A percentile compares a stretch with the other conserved stretches of the same genome.
phyloP scores from a whole-genome alignment of 2,329 filamentous ascomycete species.

The Botryotinia calthae region DNA sequence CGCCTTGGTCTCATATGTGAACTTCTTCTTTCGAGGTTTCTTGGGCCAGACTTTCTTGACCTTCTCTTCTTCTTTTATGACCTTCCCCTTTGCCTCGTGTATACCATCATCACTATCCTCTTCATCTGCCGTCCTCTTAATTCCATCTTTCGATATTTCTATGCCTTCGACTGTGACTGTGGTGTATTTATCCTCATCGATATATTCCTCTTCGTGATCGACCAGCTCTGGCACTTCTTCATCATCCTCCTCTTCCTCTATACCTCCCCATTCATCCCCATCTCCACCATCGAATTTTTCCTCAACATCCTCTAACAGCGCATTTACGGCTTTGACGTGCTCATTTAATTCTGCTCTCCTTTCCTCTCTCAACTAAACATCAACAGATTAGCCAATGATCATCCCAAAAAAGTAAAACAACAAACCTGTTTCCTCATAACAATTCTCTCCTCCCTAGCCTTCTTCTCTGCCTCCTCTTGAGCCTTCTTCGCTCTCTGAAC shows the following conservation, averaged over 20 bases:
- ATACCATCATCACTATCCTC: conserved; percentile 39
- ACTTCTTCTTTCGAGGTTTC: conserved; percentile 85
- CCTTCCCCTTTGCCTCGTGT: conserved; percentile 38
- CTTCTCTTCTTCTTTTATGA: conserved; percentile 37
- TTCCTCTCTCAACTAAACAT: conserved; percentile 71
- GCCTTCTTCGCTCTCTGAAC: conserved; percentile 79
- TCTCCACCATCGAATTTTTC: conserved; percentile 39
- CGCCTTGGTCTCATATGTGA: conserved; percentile 85
- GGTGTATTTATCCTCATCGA: conserved; percentile 94
- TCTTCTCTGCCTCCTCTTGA: conserved; percentile 75
- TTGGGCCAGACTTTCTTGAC: conserved; percentile 48
- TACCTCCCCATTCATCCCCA: conserved; percentile 41
- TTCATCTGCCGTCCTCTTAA: conserved; percentile 53
- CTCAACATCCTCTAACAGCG: conserved; percentile 42
- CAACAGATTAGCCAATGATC: conserved; percentile 21
- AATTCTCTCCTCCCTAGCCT: conserved; percentile 74
- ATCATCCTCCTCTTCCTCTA: conserved; percentile 49
- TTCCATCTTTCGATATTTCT: conserved; percentile 70
- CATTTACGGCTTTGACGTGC: conserved; percentile 75
- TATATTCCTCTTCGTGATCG: conserved; percentile 87
- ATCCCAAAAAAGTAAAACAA: conserved; percentile 1
- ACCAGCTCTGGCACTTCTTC: conserved; percentile 54
- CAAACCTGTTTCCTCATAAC: conserved; percentile 71
- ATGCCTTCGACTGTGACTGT: conserved; percentile 93
- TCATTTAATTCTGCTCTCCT: conserved; percentile 77